Percentiles rank a stretch among this genome's conserved stretches.
Conservation (phyloP, 306 rosid species). For the Medicago arabica region DNA sequence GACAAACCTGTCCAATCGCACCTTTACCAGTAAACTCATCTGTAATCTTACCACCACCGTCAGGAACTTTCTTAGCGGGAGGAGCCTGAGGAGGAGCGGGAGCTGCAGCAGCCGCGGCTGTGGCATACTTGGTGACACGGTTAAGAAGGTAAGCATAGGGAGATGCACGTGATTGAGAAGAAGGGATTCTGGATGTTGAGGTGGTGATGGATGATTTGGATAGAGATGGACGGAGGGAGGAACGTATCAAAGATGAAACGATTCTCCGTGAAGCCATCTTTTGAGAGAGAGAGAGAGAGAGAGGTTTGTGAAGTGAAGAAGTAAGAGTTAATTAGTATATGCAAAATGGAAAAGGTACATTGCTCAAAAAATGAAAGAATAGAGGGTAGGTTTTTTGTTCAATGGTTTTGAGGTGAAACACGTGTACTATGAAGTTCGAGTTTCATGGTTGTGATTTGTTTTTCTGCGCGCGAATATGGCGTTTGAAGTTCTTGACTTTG, state of each 20-base stretch:
- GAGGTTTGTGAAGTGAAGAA: conserved; percentile 48
- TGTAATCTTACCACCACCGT: conserved; percentile 64
- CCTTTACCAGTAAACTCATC: conserved; percentile 90
- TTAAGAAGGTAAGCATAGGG: conserved; percentile 65
- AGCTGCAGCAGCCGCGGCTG: conserved; percentile 60
- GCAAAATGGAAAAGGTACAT: neutral
- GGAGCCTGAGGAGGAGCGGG: conserved; percentile 38
- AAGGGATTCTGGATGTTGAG: conserved; percentile 55
- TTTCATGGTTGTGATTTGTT: neutral
- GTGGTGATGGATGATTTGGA: conserved; percentile 57
- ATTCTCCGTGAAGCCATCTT: conserved; percentile 89
- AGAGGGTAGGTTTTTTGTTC: neutral
- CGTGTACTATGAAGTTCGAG: conserved; percentile 20
- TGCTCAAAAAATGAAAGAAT: neutral
- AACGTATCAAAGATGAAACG: conserved; percentile 68
- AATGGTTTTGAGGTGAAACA: neutral
- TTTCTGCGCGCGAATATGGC: conserved; percentile 1
- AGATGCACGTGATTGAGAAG: conserved; percentile 60
- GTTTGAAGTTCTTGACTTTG: conserved; percentile 32
- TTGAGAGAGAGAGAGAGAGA: conserved; percentile 53
- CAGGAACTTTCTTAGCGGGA: conserved; percentile 48
- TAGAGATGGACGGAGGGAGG: conserved; percentile 69
- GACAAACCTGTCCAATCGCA: conserved; percentile 86
- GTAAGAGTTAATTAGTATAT: neutral
- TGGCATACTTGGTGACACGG: conserved; percentile 74